phyloP scores from a whole-genome alignment of 495 filamentous ascomycete genomes.

The Chaetomidium leptoderma region DNA sequence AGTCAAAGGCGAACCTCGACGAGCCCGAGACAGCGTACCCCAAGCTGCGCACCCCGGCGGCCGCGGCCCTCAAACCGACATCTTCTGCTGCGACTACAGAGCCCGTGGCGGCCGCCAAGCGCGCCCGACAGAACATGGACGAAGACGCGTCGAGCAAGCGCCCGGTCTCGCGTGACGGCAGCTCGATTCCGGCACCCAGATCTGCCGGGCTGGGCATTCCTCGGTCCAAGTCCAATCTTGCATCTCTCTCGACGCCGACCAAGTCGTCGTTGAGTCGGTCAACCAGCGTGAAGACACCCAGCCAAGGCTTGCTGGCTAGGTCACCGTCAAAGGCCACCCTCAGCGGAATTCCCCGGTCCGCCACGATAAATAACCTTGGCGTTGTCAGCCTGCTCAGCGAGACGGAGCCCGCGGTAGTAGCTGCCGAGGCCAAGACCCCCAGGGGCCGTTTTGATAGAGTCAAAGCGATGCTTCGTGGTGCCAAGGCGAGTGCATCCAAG shows the following conservation, averaged over 20 bases:
- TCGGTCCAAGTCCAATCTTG: conserved; percentile 42
- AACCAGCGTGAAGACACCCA: conserved; percentile 53
- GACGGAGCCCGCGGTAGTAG: conserved; percentile 19
- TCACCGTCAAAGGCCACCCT: conserved; percentile 37
- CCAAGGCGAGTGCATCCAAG: conserved; percentile 36
- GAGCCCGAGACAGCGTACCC: conserved; percentile 39
- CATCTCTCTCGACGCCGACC: conserved; percentile 69
- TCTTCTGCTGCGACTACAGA: conserved; percentile 25
- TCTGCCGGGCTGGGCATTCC: conserved; percentile 38
- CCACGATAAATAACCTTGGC: conserved; percentile 35
- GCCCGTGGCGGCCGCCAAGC: conserved; percentile 52
- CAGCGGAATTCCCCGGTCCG: conserved; percentile 34
- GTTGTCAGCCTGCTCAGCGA: conserved; percentile 9
- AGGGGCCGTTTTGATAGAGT: conserved; percentile 44
- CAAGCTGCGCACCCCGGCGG: conserved; percentile 35
- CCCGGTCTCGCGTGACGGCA: conserved; percentile 48
- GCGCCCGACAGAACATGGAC: conserved; percentile 53
- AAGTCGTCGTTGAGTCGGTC: conserved; percentile 72
- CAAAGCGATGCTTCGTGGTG: conserved; percentile 47
- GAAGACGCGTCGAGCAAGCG: conserved; percentile 58
- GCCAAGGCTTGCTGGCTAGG: conserved; percentile 28
- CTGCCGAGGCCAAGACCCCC: conserved; percentile 35
- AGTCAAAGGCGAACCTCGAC: conserved; percentile 62
- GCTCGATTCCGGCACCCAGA: conserved; percentile 41
- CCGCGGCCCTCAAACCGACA: conserved; percentile 34